These are phyloP conservation scores for Nakazawaea wickerhamii DNA, from an alignment of 805 yeast species.

Conservation along the genomic window DNA sequence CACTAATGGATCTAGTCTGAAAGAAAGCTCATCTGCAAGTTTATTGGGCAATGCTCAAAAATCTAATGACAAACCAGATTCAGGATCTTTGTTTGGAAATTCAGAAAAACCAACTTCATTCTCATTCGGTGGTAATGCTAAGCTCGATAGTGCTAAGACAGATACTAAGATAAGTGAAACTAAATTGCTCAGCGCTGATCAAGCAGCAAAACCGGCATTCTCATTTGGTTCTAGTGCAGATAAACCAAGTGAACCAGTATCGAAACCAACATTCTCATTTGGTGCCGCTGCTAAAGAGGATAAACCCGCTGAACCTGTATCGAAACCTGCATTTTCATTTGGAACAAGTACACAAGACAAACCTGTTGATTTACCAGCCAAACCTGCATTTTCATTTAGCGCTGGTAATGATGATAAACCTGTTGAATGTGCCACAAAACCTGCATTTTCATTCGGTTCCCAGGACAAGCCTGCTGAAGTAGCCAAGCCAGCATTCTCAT, in stretches of 20 bases:
- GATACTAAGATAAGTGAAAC: no score
- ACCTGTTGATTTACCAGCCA: not conserved
- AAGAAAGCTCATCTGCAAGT: not conserved
- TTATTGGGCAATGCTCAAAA: not conserved
- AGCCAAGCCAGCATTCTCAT: not conserved
- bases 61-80: not conserved
- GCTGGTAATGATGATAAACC: not conserved
- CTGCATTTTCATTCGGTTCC: constrained; percentile 7
- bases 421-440: not conserved
- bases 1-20: no score
- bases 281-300: not conserved
- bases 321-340: constrained; percentile 8
- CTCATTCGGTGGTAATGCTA: not conserved
- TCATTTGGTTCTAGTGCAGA: not conserved
- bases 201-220: not conserved
- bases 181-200: no score
- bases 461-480: not conserved
- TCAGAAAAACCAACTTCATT: not conserved
- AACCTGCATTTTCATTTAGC: not conserved
- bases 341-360: not conserved
- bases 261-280: constrained; percentile 6
- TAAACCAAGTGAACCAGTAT: not conserved
- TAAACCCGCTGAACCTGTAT: not conserved
- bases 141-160: no score
- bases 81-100: not conserved